phyloP scores from a whole-genome alignment of 495 filamentous ascomycete genomes.

The Penicillium cataractarum region DNA sequence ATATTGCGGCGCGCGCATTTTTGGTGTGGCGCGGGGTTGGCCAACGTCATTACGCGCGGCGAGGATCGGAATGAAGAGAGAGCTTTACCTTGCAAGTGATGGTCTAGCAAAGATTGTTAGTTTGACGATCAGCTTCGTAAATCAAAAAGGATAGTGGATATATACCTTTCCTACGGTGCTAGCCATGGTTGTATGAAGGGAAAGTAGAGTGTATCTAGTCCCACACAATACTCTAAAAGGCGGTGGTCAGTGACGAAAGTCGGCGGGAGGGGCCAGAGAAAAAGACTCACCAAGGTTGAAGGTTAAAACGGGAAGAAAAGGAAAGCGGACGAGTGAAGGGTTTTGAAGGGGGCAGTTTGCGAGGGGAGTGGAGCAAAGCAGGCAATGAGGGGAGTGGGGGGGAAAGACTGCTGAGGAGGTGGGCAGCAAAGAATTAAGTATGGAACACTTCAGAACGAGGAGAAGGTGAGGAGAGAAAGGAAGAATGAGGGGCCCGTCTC shows the following conservation, averaged over 20 bases:
- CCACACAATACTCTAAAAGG: constrained; percentile 7
- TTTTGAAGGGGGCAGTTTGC: constrained; percentile 21
- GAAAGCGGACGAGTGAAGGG: constrained; percentile 10
- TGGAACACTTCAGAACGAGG: background rate
- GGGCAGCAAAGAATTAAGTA: background rate
- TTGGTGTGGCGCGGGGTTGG: constrained; percentile 6
- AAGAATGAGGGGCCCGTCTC: constrained; percentile 26
- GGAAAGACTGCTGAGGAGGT: constrained; percentile 6
- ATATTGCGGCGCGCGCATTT: background rate
- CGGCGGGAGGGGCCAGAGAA: background rate
- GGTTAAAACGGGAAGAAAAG: constrained; percentile 9
- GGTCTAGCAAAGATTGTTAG: constrained; percentile 50
- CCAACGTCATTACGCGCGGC: constrained; percentile 21
- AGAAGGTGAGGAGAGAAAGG: constrained; percentile 24
- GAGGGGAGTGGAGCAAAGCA: constrained; percentile 22
- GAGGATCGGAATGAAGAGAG: constrained; percentile 17
- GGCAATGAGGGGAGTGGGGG: constrained; percentile 31
- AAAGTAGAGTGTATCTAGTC: background rate
- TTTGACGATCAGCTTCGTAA: background rate
- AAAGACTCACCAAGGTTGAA: constrained; percentile 13
- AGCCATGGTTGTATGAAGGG: constrained; percentile 38
- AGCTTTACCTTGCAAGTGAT: constrained; percentile 72
- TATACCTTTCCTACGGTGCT: constrained; percentile 62
- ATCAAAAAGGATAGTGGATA: background rate
- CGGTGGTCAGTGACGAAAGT: background rate